These are phyloP conservation scores for Chrysophaeum taylorii DNA, from an alignment of 352 stramenopile genomes.

Conservation along the genomic window DNA sequence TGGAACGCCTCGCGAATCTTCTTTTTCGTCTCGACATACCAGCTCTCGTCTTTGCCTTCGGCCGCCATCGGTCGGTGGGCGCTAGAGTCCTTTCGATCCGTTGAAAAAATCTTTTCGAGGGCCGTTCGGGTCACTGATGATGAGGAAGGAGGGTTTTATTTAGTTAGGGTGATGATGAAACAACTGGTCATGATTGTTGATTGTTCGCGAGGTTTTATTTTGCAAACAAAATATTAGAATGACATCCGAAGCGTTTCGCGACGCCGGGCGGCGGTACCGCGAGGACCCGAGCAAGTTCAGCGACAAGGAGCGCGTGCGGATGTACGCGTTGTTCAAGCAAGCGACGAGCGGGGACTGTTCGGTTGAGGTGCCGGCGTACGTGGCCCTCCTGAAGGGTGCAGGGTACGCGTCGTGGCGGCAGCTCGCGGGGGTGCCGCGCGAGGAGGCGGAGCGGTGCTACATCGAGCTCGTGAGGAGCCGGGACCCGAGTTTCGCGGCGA, in stretches of 20 bases:
- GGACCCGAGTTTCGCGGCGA: background rate
- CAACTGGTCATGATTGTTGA: no score
- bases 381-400: background rate
- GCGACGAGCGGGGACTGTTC: constrained; percentile 4
- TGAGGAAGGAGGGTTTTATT: background rate
- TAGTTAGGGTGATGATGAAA: background rate
- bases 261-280: no score
- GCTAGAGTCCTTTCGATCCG: background rate
- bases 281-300: background rate
- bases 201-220: no score
- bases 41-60: background rate
- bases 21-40: constrained; percentile 19
- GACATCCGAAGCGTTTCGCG: no score
- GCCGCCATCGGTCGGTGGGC: background rate
- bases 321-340: constrained; percentile 9
- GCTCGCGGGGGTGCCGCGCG: no score
- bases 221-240: no score
- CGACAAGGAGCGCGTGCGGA: background rate
- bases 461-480: background rate
- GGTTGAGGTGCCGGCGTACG: no score
- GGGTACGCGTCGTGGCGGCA: background rate
- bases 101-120: background rate
- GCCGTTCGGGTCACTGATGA: background rate
- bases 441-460: background rate
- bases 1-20: constrained; percentile 66